These are phyloP conservation scores for Cornus florida DNA, from an alignment of 148 eudicot genomes.

Conservation along the genomic window DNA sequence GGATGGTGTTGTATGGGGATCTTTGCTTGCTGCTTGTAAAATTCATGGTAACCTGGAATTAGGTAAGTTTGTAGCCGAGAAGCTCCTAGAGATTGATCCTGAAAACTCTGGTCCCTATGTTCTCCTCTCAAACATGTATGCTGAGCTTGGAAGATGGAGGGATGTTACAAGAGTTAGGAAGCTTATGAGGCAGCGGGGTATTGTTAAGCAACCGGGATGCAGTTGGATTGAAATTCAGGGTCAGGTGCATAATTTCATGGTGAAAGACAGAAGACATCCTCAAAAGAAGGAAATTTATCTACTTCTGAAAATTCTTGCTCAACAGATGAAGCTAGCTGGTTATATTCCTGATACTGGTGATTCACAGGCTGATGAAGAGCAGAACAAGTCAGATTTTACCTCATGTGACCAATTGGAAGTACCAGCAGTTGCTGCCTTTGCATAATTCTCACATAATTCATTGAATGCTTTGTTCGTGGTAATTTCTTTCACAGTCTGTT, in stretches of 20 bases:
- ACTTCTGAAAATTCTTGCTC: slow-evolving; percentile 44
- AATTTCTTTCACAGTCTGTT: neutral
- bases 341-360: slow-evolving; percentile 44
- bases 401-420: slow-evolving; percentile 22
- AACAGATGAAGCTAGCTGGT: slow-evolving; percentile 65
- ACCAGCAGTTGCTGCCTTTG: slow-evolving; percentile 22
- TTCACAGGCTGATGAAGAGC: slow-evolving; percentile 56
- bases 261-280: slow-evolving; percentile 66
- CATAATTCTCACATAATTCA: slow-evolving; percentile 6
- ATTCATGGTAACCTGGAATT: slow-evolving; percentile 63
- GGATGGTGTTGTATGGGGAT: slow-evolving; percentile 74
- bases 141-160: slow-evolving; percentile 72
- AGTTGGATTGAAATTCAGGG: slow-evolving; percentile 87
- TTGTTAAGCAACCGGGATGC: slow-evolving; percentile 90
- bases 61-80: slow-evolving; percentile 74
- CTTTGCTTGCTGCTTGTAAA: slow-evolving; percentile 80
- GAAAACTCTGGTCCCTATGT: slow-evolving; percentile 80
- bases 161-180: slow-evolving; percentile 66
- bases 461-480: neutral
- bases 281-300: slow-evolving; percentile 48
- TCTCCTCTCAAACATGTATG: slow-evolving; percentile 91
- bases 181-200: slow-evolving; percentile 69
- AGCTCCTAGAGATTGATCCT: slow-evolving; percentile 66
- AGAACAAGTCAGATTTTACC: slow-evolving; percentile 23
- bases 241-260: slow-evolving; percentile 67